Evolutionary conservation across 1,284 basidiomycete species (phyloP).

Genomic region (Malassezia globosa): DNA sequence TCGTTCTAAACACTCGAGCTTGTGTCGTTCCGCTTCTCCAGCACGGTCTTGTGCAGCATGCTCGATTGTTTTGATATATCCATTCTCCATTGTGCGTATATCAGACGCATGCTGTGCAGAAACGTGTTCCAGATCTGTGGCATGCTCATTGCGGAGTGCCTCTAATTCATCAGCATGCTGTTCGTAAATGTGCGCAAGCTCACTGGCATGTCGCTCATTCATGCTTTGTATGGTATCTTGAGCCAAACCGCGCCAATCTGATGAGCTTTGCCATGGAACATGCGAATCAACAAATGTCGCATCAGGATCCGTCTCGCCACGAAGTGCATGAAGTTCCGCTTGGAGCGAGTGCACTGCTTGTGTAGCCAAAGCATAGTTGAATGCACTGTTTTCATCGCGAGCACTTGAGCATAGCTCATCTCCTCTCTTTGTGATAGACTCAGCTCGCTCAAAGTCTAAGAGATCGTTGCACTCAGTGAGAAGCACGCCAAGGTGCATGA

Average conservation of each 20-base stretch:
- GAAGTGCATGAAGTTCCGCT: neutral
- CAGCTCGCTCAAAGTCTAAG: conserved; percentile 8
- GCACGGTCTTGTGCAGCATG: neutral
- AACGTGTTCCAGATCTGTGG: neutral
- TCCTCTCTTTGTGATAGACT: neutral
- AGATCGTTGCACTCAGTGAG: conserved; percentile 13
- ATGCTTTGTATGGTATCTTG: neutral
- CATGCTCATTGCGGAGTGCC: neutral
- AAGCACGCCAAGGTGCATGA: conserved; percentile 3
- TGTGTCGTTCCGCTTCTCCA: neutral
- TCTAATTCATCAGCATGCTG: conserved; percentile 1
- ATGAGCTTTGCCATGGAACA: neutral
- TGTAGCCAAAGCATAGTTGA: conserved; percentile 15
- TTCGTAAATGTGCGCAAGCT: neutral
- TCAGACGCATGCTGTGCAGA: neutral
- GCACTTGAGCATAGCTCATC: neutral
- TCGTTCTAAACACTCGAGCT: neutral
- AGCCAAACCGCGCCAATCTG: neutral
- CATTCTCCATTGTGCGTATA: too few relatives aligned
- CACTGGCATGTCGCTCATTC: neutral
- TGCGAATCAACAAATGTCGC: conserved; percentile 3
- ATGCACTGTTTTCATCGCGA: neutral
- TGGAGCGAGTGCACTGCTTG: conserved; percentile 8
- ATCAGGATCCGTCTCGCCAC: conserved; percentile 2
- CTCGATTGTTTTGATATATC: neutral